Conservation (phyloP, 192 early-diverging fungal species). For the Backusella tarrabulga region DNA sequence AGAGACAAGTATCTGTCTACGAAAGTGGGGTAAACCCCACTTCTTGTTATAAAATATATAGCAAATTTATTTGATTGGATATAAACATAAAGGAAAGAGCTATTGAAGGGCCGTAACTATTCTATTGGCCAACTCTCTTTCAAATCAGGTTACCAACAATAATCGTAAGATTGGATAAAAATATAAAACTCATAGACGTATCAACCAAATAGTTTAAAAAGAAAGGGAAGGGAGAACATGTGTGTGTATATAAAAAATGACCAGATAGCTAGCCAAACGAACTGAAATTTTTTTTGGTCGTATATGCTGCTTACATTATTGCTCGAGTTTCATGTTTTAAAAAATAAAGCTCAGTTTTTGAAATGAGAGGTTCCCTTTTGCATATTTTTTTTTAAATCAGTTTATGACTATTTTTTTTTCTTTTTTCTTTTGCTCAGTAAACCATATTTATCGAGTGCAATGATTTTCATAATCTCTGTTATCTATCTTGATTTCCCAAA, state of each 20-base stretch:
- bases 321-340: neutral
- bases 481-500: constrained; percentile 5
- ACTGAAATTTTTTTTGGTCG: neutral
- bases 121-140: neutral
- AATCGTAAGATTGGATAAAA: constrained; percentile 3
- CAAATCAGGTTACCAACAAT: constrained; percentile 1
- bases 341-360: neutral
- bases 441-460: neutral
- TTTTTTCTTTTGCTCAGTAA: neutral
- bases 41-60: neutral
- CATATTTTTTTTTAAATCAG: neutral
- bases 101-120: neutral
- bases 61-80: constrained; percentile 3
- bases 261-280: neutral
- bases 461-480: neutral
- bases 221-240: neutral
- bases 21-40: constrained; percentile 5
- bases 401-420: neutral
- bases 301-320: neutral
- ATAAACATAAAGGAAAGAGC: neutral
- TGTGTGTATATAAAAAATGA: constrained; percentile 2
- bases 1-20: neutral
- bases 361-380: neutral
- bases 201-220: neutral
- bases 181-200: neutral